phyloP scores from a whole-genome alignment of 495 filamentous ascomycete genomes.

The Aspergillus indologenus region DNA sequence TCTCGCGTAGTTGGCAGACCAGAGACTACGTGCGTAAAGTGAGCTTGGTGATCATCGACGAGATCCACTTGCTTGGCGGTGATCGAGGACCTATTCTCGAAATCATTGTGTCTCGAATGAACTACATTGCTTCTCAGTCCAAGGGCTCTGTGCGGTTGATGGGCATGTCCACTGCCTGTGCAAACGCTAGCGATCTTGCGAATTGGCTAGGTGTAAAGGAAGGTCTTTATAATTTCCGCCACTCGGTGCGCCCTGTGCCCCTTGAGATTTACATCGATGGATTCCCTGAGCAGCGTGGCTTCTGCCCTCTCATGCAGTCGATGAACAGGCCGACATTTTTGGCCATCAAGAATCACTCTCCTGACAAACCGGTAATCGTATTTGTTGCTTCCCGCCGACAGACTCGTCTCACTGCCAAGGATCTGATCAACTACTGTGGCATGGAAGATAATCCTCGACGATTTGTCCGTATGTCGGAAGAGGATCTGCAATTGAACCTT shows the following conservation, averaged over 20 bases:
- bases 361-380: slow-evolving; percentile 95
- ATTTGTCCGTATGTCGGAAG: slow-evolving; percentile 90
- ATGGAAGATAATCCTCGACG: slow-evolving; percentile 97
- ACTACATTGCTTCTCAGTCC: slow-evolving; percentile 91
- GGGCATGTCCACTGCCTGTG: slow-evolving; percentile 98
- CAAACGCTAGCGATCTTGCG: slow-evolving; percentile 88
- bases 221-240: slow-evolving; percentile 95
- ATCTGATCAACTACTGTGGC: slow-evolving; percentile 94
- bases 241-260: slow-evolving; percentile 95
- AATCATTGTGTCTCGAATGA: slow-evolving; percentile 99
- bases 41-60: slow-evolving; percentile 95
- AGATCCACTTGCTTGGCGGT: slow-evolving; percentile 94
- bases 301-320: slow-evolving; percentile 96
- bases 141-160: slow-evolving; percentile 85
- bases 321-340: slow-evolving; percentile 99
- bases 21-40: slow-evolving; percentile 94
- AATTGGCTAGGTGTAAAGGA: slow-evolving; percentile 99
- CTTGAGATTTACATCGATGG: slow-evolving; percentile 96
- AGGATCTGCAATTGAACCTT: slow-evolving; percentile 83
- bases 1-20: slow-evolving; percentile 96
- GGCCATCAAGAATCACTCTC: slow-evolving; percentile 92
- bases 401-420: slow-evolving; percentile 90
- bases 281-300: slow-evolving; percentile 91
- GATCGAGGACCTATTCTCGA: slow-evolving; percentile 96
- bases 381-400: slow-evolving; percentile 96